phyloP scores from a whole-genome alignment of 805 yeast genomes.

The Yamadazyma takamatsuzukensis region DNA sequence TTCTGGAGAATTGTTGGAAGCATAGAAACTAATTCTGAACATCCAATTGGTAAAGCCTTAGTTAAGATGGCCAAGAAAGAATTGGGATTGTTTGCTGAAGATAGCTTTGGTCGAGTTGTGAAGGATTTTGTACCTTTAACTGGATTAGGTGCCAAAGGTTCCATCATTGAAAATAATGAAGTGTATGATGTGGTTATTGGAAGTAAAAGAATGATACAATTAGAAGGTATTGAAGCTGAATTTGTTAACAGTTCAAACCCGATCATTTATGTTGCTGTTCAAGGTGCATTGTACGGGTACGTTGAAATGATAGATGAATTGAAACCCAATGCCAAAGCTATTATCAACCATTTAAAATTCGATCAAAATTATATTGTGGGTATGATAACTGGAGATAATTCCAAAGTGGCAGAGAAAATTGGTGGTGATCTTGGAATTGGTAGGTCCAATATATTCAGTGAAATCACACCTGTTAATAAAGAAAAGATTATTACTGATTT shows the following conservation, averaged over 20 bases:
- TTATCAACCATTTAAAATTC: constrained; percentile 51
- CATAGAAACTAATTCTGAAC: constrained; percentile 73
- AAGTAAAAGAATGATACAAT: constrained; percentile 23
- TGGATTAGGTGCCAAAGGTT: constrained; percentile 46
- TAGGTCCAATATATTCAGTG: constrained; percentile 61
- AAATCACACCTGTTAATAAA: constrained; percentile 74
- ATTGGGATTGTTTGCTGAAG: constrained; percentile 29
- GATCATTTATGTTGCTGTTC: constrained; percentile 53
- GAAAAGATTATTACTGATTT: constrained; percentile 59
- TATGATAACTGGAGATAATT: constrained; percentile 87
- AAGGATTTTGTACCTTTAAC: constrained; percentile 33
- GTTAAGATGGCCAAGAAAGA: constrained; percentile 29
- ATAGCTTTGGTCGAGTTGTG: constrained; percentile 26
- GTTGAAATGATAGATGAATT: constrained; percentile 66
- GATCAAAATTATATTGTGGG: constrained; percentile 60
- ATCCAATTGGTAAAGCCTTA: constrained; percentile 81
- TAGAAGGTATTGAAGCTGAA: constrained; percentile 10
- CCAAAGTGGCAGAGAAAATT: constrained; percentile 55
- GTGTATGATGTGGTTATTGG: constrained; percentile 50
- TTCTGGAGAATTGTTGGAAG: constrained; percentile 53
- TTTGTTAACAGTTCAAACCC: constrained; percentile 32
- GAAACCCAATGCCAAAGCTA: constrained; percentile 60
- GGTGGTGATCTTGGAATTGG: constrained; percentile 70
- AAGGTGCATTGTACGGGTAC: constrained; percentile 58
- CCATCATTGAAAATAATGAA: constrained; percentile 13